Percentiles rank a stretch among this genome's conserved stretches.
Conservation (phyloP, 768 basidiomycete genomes). For the Scleroderma citrinum region DNA sequence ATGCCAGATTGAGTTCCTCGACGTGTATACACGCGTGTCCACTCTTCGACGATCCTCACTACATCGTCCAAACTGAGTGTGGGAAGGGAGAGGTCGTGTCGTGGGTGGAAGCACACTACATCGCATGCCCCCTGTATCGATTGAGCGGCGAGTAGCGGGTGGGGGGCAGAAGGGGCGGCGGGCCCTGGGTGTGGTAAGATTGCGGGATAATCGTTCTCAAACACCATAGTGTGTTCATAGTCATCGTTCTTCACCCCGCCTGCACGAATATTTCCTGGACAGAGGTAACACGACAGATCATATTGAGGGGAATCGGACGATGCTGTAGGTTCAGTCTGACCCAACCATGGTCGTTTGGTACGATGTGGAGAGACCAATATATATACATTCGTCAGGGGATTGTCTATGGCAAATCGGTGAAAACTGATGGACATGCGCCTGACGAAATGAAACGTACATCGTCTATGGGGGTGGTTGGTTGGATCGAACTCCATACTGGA, state of each 20-base stretch:
- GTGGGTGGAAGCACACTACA: slow-evolving; percentile 80
- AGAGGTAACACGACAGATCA: slow-evolving; percentile 78
- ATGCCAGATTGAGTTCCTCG: slow-evolving; percentile 64
- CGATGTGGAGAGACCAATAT: slow-evolving; percentile 88
- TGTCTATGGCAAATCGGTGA: slow-evolving; percentile 41
- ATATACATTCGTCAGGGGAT: slow-evolving; percentile 72
- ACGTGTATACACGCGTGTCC: slow-evolving; percentile 58
- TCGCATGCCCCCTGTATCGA: slow-evolving; percentile 83
- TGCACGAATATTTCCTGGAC: slow-evolving; percentile 75
- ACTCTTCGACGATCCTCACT: slow-evolving; percentile 59
- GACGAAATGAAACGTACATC: slow-evolving; percentile 40
- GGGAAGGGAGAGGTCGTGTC: slow-evolving; percentile 82
- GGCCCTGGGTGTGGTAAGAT: slow-evolving; percentile 62
- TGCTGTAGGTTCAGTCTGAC: slow-evolving; percentile 71
- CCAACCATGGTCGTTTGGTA: slow-evolving; percentile 86
- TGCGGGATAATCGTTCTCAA: slow-evolving; percentile 82
- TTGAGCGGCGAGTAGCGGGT: slow-evolving; percentile 57
- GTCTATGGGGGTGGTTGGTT: slow-evolving; percentile 60
- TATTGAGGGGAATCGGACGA: slow-evolving; percentile 48
- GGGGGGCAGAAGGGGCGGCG: slow-evolving; percentile 40
- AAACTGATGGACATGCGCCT: not conserved
- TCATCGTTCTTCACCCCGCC: slow-evolving; percentile 63
- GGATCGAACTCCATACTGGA: slow-evolving; percentile 45
- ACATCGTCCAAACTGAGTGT: slow-evolving; percentile 55
- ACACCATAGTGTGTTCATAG: slow-evolving; percentile 64